Evolutionary conservation across 2,329 filamentous ascomycete genomes (phyloP).

Genomic region (Ceratocystis harringtonii): DNA sequence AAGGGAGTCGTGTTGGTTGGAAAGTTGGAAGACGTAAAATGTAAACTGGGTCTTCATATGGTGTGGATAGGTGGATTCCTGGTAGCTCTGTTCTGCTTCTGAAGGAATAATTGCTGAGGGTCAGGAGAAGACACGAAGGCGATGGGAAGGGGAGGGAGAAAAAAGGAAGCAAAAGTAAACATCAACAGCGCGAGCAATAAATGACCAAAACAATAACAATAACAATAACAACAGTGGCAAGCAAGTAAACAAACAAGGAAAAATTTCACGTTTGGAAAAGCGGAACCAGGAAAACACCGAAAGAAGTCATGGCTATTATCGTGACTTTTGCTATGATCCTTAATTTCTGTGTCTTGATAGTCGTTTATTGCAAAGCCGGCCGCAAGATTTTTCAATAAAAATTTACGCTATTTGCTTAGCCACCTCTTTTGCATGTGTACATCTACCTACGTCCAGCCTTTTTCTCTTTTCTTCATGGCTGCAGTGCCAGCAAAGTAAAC

Average conservation of each 20-base stretch:
- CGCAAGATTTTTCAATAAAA: too few species aligned
- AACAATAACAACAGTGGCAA: background rate
- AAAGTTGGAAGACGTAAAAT: background rate
- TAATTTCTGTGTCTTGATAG: background rate
- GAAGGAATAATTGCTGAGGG: background rate
- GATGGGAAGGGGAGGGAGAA: background rate
- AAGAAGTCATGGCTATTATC: too few species aligned
- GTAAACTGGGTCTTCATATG: background rate
- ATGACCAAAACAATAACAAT: background rate
- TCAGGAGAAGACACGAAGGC: background rate
- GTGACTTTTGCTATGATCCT: too few species aligned
- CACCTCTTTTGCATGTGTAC: background rate
- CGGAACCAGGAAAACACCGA: too few species aligned
- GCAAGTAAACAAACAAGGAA: background rate
- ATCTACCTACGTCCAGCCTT: background rate
- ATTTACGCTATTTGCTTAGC: background rate
- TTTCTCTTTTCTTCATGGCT: background rate
- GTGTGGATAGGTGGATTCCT: background rate
- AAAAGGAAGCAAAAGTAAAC: constrained; percentile 2
- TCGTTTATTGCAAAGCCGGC: too few species aligned
- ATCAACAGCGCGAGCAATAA: background rate
- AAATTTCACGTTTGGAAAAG: background rate
- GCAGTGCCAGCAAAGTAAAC: too few species aligned
- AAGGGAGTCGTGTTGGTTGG: background rate
- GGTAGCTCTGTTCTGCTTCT: background rate